Percentiles rank a stretch among this genome's conserved stretches.
Conservation (phyloP, 2,329 filamentous ascomycete species). For the Colletotrichum salicis region DNA sequence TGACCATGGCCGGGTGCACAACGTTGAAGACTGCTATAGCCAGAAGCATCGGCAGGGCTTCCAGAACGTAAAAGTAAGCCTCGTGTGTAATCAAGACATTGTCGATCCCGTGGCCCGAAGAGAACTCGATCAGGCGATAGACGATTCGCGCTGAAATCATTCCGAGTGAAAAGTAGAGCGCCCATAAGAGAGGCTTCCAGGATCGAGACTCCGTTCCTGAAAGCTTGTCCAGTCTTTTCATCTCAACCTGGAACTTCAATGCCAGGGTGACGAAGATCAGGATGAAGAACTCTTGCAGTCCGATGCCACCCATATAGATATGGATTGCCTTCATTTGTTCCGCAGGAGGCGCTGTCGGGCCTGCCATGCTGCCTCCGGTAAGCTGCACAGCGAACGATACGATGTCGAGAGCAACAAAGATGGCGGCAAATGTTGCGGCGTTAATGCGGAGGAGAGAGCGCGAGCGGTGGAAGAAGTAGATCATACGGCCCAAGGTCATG, state of each 20-base stretch:
- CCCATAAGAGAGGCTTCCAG: conserved; percentile 42
- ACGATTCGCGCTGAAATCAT: conserved; percentile 60
- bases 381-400: conserved; percentile 49
- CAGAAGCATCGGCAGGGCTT: conserved; percentile 54
- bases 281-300: conserved; percentile 61
- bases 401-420: conserved; percentile 55
- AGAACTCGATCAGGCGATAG: conserved; percentile 65
- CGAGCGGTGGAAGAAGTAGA: conserved; percentile 53
- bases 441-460: conserved; percentile 50
- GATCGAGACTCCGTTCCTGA: background rate
- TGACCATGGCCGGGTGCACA: conserved; percentile 47
- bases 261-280: conserved; percentile 55
- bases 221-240: conserved; percentile 37
- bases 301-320: conserved; percentile 63
- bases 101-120: conserved; percentile 46
- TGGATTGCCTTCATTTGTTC: conserved; percentile 47
- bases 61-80: conserved; percentile 59
- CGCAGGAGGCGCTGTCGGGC: conserved; percentile 40
- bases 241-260: conserved; percentile 49
- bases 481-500: conserved; percentile 58
- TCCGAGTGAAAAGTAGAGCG: conserved; percentile 48
- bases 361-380: conserved; percentile 44
- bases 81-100: conserved; percentile 46
- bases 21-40: conserved; percentile 57
- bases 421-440: conserved; percentile 47